Base-by-base conservation (phyloP, 345 rosid genomes). In the Dimocarpus longan region DNA sequence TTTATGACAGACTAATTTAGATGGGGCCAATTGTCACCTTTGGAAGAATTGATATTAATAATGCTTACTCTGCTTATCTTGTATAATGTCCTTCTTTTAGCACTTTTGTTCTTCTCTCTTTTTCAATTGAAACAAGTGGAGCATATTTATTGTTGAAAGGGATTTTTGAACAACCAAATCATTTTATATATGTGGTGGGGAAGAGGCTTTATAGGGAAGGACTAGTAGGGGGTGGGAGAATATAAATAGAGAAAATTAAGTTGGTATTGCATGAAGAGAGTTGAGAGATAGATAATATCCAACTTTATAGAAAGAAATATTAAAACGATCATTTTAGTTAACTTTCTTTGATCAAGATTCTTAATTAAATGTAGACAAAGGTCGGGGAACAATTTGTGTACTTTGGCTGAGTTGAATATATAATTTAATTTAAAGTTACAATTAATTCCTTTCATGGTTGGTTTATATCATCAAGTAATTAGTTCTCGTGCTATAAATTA, bases 231-330 rank as follows among this genome's bases (percentile, higher is more conserved):
- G 79, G 78, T 63, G 75, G 77, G 78, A 73, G 85, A 72, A 81
- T 79, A 80, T 46, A 48, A 66, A 43, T 46, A 60, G 60, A 22
- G 42, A 70, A 60, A 79, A 62, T 59, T 7, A 60, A 54, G 39
- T 67, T 67, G 7, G 71, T 74, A 50, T 71, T 76, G 70, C 82
- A 75, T 43, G 59, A 80, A 85, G 77, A 76, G 70, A 60, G 71
- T 39, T 66, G 4, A 60, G 65, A 22, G 65, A 19, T 54, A 50
- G 71, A 59, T 75, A 16, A 69, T 73, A 22, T 60, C 11, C 21
- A 48, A 76, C 56, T 64, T 78, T 85, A 69, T 22, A 68, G 78
- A 82, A 83, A 83, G 84, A 81, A 81, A 76, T 66, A 60, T 70
- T 60, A 46, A 76, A 85, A 21, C 1, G 24, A 66, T 83, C 32